These are phyloP conservation scores for Stygiomarasmius scandens DNA, from an alignment of 1,284 basidiomycete species.

Conservation along the genomic window DNA sequence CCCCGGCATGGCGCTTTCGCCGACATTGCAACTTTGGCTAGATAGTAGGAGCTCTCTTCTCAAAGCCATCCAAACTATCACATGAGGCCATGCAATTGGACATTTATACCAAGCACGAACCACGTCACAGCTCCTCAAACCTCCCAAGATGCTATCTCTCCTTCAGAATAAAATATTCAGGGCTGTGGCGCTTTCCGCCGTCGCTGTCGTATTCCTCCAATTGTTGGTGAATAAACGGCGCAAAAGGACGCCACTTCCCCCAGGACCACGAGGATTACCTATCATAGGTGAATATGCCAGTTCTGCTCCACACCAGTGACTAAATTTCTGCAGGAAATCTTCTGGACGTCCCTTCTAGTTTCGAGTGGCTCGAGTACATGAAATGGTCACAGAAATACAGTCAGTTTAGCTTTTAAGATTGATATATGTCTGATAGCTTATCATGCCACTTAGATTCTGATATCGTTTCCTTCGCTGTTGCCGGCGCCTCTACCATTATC, in stretches of 20 bases:
- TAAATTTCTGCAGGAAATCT: not conserved
- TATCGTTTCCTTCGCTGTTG: conserved; percentile 8
- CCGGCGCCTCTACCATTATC: not conserved
- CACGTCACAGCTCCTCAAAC: no score
- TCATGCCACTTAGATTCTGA: conserved; percentile 1
- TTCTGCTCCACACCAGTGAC: not conserved
- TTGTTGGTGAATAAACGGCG: not conserved
- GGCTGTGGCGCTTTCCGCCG: not conserved
- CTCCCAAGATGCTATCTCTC: no score
- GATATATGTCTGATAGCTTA: not conserved
- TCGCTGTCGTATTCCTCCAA: not conserved
- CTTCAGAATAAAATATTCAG: not conserved
- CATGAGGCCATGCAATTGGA: no score
- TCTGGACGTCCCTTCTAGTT: not conserved
- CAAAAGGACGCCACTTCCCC: not conserved
- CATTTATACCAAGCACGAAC: no score
- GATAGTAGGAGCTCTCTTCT: no score
- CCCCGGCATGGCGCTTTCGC: no score
- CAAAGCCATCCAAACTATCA: no score
- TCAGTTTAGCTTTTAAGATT: not conserved
- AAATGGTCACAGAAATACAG: conserved; percentile 11
- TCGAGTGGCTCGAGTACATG: not conserved
- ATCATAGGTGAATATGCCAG: not conserved
- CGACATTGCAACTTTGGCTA: no score
- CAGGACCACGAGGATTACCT: not conserved